These are phyloP conservation scores for Nigrograna mackinnonii DNA, from an alignment of 2,329 filamentous ascomycete genomes.

Conservation along the genomic window DNA sequence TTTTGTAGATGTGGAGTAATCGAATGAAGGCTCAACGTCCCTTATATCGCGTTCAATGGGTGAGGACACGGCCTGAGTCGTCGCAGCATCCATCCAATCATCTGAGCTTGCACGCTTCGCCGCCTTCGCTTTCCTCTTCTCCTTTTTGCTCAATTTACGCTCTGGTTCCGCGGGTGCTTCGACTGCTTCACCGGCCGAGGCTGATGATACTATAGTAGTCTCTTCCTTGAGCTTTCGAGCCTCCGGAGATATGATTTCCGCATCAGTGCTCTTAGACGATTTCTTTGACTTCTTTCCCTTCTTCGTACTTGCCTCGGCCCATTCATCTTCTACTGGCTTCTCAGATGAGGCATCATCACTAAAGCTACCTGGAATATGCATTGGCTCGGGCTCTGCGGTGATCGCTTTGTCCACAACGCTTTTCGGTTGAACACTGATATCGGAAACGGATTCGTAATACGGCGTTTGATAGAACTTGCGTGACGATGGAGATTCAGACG, in stretches of 20 bases:
- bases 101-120: slow-evolving; percentile 31
- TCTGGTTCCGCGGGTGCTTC: slow-evolving; percentile 18
- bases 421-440: slow-evolving; percentile 37
- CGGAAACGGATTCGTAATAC: slow-evolving; percentile 47
- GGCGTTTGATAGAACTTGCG: slow-evolving; percentile 40
- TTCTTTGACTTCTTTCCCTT: slow-evolving; percentile 17
- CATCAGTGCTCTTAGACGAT: slow-evolving; percentile 24
- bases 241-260: slow-evolving; percentile 21
- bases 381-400: slow-evolving; percentile 60
- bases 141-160: slow-evolving; percentile 43
- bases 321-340: slow-evolving; percentile 26
- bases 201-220: slow-evolving; percentile 6
- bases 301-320: slow-evolving; percentile 5
- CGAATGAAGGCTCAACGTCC: slow-evolving; percentile 20
- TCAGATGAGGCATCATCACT: slow-evolving; percentile 40
- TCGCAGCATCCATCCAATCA: slow-evolving; percentile 33
- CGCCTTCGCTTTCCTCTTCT: slow-evolving; percentile 38
- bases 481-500: slow-evolving; percentile 22
- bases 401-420: slow-evolving; percentile 41
- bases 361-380: slow-evolving; percentile 67
- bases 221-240: slow-evolving; percentile 12
- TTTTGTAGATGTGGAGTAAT: slow-evolving; percentile 4
- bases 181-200: slow-evolving; percentile 9
- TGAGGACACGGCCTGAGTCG: slow-evolving; percentile 25
- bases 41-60: slow-evolving; percentile 35